phyloP scores from a whole-genome alignment of 2,329 filamentous ascomycete genomes.

The Escovopsis sp. region DNA sequence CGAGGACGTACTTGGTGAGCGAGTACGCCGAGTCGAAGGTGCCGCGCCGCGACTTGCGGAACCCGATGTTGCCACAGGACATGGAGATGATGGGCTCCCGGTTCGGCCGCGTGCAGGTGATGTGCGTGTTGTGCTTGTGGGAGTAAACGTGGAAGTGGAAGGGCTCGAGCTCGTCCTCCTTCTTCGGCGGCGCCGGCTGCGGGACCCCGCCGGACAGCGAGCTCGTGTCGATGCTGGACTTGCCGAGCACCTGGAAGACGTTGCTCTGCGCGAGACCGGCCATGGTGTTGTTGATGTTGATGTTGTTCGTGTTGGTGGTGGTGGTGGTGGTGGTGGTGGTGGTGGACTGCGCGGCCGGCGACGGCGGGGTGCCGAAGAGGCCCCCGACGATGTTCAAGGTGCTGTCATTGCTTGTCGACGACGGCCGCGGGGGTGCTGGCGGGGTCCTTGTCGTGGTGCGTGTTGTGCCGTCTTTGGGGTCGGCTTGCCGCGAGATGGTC shows the following conservation, averaged over 20 bases:
- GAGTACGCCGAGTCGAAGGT: conserved; percentile 90
- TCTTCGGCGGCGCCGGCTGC: conserved; percentile 9
- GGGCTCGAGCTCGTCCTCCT: conserved; percentile 36
- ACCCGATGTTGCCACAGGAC: conserved; percentile 80
- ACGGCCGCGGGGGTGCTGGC: conserved; percentile 9
- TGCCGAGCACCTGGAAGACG: conserved; percentile 23
- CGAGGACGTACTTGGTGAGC: conserved; percentile 67
- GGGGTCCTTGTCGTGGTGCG: no score
- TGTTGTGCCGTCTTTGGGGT: conserved; percentile 9
- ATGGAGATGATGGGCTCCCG: conserved; percentile 65
- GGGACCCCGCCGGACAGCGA: conserved; percentile 11
- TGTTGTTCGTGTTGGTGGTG: no score
- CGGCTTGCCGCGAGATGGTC: conserved; percentile 17
- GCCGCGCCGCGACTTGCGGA: conserved; percentile 64
- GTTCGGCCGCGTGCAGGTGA: conserved; percentile 76
- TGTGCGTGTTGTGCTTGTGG: conserved; percentile 88
- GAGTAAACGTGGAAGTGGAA: conserved; percentile 80
- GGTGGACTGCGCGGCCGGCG: conserved; percentile 9
- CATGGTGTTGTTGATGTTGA: no score
- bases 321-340: no score
- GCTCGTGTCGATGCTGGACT: conserved; percentile 19
- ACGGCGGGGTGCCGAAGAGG: conserved; percentile 15
- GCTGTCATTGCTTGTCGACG: conserved; percentile 14
- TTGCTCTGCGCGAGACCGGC: conserved; percentile 21
- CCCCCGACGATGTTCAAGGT: conserved; percentile 20